phyloP scores from a whole-genome alignment of 75 land plant genomes.

The Selaginella tamariscina region DNA sequence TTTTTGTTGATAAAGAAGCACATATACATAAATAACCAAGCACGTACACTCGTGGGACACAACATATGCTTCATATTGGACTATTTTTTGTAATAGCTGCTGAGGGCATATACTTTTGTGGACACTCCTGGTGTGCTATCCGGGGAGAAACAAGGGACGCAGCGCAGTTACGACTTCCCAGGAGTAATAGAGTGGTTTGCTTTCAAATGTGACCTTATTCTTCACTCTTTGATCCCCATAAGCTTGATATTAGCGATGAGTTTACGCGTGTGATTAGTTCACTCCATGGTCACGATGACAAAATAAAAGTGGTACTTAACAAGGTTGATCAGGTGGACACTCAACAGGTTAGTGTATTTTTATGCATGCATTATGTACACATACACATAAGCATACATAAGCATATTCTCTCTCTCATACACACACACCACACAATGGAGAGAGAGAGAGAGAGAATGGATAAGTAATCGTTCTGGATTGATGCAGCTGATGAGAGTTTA shows the following conservation, averaged over 20 bases:
- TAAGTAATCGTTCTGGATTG: no score
- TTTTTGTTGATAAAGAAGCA: no score
- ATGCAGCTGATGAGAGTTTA: neutral
- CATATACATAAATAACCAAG: no score
- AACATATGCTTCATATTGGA: no score
- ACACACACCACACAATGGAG: no score
- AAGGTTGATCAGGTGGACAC: constrained; percentile 8
- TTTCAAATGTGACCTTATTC: neutral
- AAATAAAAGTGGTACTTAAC: constrained; percentile 8
- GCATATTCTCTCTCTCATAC: no score
- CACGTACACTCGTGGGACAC: neutral
- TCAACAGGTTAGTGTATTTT: neutral
- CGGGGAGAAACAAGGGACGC: constrained; percentile 4
- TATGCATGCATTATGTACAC: neutral
- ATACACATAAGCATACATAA: no score
- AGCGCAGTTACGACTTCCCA: constrained; percentile 1
- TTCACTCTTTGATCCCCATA: constrained; percentile 4
- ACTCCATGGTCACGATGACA: constrained; percentile 5
- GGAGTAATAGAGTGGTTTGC: constrained; percentile 7
- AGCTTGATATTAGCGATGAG: constrained; percentile 8
- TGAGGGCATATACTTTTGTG: neutral
- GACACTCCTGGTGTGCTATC: constrained; percentile 7
- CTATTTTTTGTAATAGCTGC: no score
- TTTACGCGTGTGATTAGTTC: constrained; percentile 4
- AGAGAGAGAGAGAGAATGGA: no score